Evolutionary conservation across 2,329 filamentous ascomycete species (phyloP), one percentile per base, ranked within the genome.

Genomic region (Ploettnerulaceae sp.): DNA sequence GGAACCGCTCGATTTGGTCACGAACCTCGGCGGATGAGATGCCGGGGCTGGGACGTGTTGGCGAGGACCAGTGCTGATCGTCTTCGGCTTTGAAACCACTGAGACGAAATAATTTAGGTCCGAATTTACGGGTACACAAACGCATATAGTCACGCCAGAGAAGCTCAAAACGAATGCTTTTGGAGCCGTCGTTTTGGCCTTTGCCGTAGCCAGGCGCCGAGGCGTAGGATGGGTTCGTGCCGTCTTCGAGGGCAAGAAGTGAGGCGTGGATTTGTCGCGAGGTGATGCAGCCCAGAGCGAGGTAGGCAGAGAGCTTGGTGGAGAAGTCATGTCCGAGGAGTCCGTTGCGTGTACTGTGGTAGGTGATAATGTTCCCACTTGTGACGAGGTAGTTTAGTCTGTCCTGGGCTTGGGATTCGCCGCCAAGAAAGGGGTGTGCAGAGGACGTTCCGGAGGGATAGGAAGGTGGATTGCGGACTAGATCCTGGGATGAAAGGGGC

Each of bases 101-200:
- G 1, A 82, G 65, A 9, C 69, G 67, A 61, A 88, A 91, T 3
- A 91, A 72, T 17, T 75, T 76, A 12, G 65, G 60, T 0, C 77
- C 76, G 52, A 86, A 89, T 57, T 90, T 90, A 24, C 75, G 73
- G 5, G 79, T 82, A 60, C 83, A 88, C 0, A 91, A 73, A 1
- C 84, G 74, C 82, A 91, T 89, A 59, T 90, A 91, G 58, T 91
- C 87, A 31, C 86, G 71, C 86, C 84, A 89, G 0, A 91, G 65
- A 0, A 93, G 69, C 59, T 91, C 85, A 46, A 86, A 82, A 0
- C 86, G 77, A 1, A 91, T 74, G 0, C 73, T 76, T 25, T 75
- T 75, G 0, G 84, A 89, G 0, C 86, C 85, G 22, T 79, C 76
- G 41, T 84, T 89, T 62, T 89, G 82, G 0, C 86, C 86, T 39